Evolutionary conservation across 1,284 basidiomycete genomes (phyloP), one percentile per base, ranked within the genome.

Genomic region (Malassezia yamatoensis): DNA sequence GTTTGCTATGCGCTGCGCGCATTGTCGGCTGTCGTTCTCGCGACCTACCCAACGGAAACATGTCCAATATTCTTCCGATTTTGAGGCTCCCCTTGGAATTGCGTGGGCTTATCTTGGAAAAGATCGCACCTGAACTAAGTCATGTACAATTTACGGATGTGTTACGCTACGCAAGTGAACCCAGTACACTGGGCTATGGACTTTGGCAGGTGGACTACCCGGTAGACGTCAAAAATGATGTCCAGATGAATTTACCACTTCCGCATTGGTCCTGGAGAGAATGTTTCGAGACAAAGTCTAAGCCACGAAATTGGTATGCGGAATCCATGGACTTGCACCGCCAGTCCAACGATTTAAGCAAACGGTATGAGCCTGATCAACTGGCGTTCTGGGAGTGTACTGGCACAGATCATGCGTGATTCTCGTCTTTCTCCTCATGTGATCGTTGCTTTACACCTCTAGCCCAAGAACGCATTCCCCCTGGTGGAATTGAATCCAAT

Each of bases 321-420:
- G 54, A 57, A 9, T 37, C 18, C 32, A 18, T 51, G 33, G 54
- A 51, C 37, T 9, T n/a, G 32, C 40, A 52, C 29, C 35, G 21
- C 10, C 44, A 46, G 38, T 11, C 18, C 11, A 16, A 16, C 6
- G 44, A 29, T 35, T 32, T 3, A 16, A 5, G 5, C 45, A 16
- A 15, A 47, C 29, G 10, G 39, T n/a, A 18, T 40, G 35, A 45
- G 24, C 54, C 49, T 8, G 54, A 35, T 13, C 10, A 39, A 40
- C 43, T 51, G 9, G 54, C 54, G 5, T 57, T 57, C 36, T 51
- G 49, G 54, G 54, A 57, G 24, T 51, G 50, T 33, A 57, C 54
- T 9, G 50, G 44, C 11, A 45, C 44, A 16, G 39, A 49, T 33
- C 37, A 32, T n/a, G 37, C 37, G 12, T 18, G 8, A 18, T 10